These are phyloP conservation scores for Rubus parviflorus DNA, from an alignment of 306 rosid species.

Conservation along the genomic window DNA sequence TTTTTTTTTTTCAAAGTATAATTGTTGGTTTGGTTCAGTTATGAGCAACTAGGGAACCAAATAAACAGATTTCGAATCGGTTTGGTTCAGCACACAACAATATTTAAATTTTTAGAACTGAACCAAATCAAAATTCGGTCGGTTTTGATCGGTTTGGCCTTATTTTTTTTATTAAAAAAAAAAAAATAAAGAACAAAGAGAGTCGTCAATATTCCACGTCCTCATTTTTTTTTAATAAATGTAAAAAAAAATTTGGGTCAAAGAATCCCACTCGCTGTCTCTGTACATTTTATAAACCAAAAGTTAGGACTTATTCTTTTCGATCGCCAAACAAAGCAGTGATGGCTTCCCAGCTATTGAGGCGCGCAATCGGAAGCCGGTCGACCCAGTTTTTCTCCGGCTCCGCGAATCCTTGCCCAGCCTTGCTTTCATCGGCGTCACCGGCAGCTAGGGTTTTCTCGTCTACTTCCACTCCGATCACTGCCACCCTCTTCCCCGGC, in stretches of 20 bases:
- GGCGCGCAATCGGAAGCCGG: slow-evolving; percentile 69
- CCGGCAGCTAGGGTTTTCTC: slow-evolving; percentile 50
- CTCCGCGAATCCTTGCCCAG: slow-evolving; percentile 23
- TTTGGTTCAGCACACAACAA: too few relatives aligned
- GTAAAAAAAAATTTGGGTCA: neutral
- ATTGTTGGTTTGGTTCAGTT: too few relatives aligned
- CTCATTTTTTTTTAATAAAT: too few relatives aligned
- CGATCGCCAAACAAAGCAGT: slow-evolving; percentile 1
- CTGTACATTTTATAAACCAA: neutral
- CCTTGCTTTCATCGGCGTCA: neutral
- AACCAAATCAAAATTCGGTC: too few relatives aligned
- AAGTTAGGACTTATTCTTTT: neutral
- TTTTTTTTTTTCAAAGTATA: too few relatives aligned
- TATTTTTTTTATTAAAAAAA: too few relatives aligned
- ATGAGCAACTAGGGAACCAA: too few relatives aligned
- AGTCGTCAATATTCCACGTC: neutral
- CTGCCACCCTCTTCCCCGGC: slow-evolving; percentile 95
- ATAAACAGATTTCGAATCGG: too few relatives aligned
- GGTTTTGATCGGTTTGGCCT: too few relatives aligned
- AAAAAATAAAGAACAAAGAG: neutral
- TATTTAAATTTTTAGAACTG: too few relatives aligned
- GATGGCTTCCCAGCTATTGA: slow-evolving; percentile 73
- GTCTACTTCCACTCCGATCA: slow-evolving; percentile 64
- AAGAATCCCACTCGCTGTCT: neutral
- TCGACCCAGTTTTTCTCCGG: slow-evolving; percentile 38